Evolutionary conservation across 805 yeast species (phyloP).

Genomic region (Kluyveromyces lactis): DNA sequence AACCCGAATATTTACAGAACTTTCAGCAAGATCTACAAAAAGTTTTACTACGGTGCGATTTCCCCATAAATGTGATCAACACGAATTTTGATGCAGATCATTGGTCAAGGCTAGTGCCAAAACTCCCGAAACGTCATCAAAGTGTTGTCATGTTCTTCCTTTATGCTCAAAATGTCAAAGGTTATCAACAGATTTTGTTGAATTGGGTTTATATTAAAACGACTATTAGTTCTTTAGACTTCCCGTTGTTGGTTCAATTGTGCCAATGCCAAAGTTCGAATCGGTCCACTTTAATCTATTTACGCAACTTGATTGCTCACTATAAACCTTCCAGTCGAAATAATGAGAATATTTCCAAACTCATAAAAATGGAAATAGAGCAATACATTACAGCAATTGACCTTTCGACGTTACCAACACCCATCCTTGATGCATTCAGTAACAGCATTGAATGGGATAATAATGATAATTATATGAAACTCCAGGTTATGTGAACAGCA

Average conservation of each 20-base stretch:
- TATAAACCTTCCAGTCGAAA: no score
- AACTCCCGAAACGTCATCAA: not conserved
- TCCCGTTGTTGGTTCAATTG: not conserved
- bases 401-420: no score
- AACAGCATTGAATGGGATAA: not conserved
- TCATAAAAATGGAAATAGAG: no score
- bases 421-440: no score
- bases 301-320: no score
- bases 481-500: not conserved
- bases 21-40: no score
- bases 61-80: not conserved
- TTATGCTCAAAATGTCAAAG: not conserved
- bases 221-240: not conserved
- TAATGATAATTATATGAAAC: not conserved
- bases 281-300: no score
- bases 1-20: no score
- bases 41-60: not conserved
- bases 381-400: no score
- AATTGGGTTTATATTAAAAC: not conserved
- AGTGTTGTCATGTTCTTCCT: conserved; percentile 1
- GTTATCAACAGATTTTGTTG: not conserved
- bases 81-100: not conserved
- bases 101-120: not conserved
- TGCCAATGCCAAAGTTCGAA: not conserved
- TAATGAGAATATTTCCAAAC: no score